Base-by-base conservation (phyloP, 2,329 filamentous ascomycete genomes). In the Colletotrichum godetiae region DNA sequence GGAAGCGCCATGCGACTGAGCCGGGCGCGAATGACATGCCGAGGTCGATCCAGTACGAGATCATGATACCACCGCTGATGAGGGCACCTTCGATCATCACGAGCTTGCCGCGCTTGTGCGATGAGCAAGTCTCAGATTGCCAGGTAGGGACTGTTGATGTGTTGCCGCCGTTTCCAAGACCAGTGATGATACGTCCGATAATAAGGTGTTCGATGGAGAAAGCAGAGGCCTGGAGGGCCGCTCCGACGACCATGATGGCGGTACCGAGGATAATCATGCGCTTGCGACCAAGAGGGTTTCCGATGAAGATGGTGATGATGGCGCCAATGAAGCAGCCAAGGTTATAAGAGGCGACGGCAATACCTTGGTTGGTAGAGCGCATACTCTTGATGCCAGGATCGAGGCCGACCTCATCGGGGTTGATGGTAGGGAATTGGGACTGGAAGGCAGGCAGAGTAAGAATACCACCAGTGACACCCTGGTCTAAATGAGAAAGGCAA, bases 391-490 rank as follows among this genome's bases (percentile, higher is more conserved):
- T 78, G 1, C 78, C 66, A 0, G 75, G 42, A 56, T 79, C 78
- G 22, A 82, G 78, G 10, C 37, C 59, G 2, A 12, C 13, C 74
- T 74, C 52, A 81, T 79, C 46, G 75, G 72, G 0, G 79, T 78
- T 29, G 52, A 64, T 73, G 33, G 68, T 53, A 60, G 74, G 89
- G 75, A 91, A 91, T 19, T 83, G 81, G 2, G 80, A 77, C 2
- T 90, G 83, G 77, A 93, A 94, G 11, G 87, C 86, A 24, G 87
- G 83, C 78, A 95, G 88, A 3, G 92, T 94, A 69, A 96, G 84
- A 75, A 96, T 90, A 69, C 92, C 92, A 58, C 92, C 93, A 87
- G 94, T 95, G 11, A 94, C 92, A 79, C 93, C 91, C 82, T 93
- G 92, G 80, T 94, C 93, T 92, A 88, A 1, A 57, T 22, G 13